phyloP scores from a whole-genome alignment of 805 yeast species.

The Kuraishia cidri region DNA sequence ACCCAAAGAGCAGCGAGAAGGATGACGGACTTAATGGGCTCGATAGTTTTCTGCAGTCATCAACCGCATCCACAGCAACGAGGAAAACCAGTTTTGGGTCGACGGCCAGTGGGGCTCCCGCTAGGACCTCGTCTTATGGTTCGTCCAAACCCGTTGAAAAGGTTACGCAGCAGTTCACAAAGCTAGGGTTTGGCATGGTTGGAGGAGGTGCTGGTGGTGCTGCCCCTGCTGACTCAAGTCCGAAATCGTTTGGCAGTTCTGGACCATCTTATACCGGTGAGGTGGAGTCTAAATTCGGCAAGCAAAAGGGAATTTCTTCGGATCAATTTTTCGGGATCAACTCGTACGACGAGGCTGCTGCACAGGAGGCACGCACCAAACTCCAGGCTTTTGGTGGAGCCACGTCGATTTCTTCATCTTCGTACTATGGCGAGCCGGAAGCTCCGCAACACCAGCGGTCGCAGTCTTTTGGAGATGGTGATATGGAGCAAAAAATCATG shows the following conservation, averaged over 20 bases:
- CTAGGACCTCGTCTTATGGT: constrained; percentile 7
- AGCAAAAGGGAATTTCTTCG: constrained; percentile 90
- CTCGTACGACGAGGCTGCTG: constrained; percentile 66
- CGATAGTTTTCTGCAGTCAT: constrained; percentile 8
- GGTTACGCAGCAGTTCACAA: constrained; percentile 66
- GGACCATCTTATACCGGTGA: constrained; percentile 66
- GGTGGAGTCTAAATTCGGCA: constrained; percentile 70
- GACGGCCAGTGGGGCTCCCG: constrained; percentile 7
- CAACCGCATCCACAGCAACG: background rate
- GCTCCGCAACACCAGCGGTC: constrained; percentile 23
- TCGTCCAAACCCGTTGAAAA: constrained; percentile 24
- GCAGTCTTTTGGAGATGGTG: constrained; percentile 24
- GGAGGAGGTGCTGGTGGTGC: constrained; percentile 39
- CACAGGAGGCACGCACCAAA: constrained; percentile 74
- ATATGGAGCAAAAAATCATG: constrained; percentile 42
- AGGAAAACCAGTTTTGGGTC: constrained; percentile 7
- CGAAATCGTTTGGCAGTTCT: constrained; percentile 11
- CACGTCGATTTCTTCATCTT: constrained; percentile 81
- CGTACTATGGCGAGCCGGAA: constrained; percentile 86
- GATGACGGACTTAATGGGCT: constrained; percentile 3
- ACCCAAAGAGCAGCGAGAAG: constrained; percentile 19
- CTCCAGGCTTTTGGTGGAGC: constrained; percentile 80
- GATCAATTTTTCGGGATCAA: constrained; percentile 93
- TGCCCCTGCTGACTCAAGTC: background rate
- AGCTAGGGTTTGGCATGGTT: constrained; percentile 86